phyloP scores from a whole-genome alignment of 345 rosid genomes.

The Excoecaria agallocha region DNA sequence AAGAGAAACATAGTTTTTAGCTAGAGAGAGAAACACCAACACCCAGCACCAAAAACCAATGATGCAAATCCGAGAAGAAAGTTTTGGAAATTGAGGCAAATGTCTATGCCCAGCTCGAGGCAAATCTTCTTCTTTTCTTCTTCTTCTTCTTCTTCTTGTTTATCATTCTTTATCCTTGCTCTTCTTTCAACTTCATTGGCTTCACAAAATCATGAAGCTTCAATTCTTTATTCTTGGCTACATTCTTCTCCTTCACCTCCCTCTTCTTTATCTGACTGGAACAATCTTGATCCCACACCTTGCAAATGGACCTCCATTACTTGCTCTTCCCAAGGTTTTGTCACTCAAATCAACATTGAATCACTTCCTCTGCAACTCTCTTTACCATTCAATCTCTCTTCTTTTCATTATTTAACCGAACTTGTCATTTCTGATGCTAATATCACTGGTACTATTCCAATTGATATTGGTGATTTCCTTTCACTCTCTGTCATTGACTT shows the following conservation, averaged over 20 bases:
- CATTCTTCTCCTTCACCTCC: constrained; percentile 45
- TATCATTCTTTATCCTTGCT: constrained; percentile 26
- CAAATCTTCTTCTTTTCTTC: constrained; percentile 31
- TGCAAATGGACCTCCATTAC: constrained; percentile 81
- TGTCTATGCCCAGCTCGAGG: constrained; percentile 61
- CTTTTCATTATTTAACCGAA: constrained; percentile 44
- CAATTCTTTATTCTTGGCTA: constrained; percentile 65
- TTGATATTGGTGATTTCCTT: constrained; percentile 46
- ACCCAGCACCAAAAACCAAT: constrained; percentile 43
- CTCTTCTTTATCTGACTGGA: constrained; percentile 58
- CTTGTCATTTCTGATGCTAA: constrained; percentile 67
- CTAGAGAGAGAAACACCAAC: background rate
- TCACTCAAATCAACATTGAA: constrained; percentile 59
- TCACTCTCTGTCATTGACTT: constrained; percentile 51
- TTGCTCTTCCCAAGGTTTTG: constrained; percentile 62
- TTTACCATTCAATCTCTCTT: constrained; percentile 53
- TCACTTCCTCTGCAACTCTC: constrained; percentile 59
- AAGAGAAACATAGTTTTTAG: constrained; percentile 17
- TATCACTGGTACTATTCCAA: constrained; percentile 65
- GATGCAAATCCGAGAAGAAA: constrained; percentile 64
- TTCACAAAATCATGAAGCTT: constrained; percentile 54
- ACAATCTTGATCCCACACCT: constrained; percentile 53
- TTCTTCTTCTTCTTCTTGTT: constrained; percentile 19
- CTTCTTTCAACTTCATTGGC: constrained; percentile 8
- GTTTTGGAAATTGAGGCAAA: constrained; percentile 73